phyloP scores from a whole-genome alignment of 2,329 filamentous ascomycete genomes.

The Amauroascus verrucosus region DNA sequence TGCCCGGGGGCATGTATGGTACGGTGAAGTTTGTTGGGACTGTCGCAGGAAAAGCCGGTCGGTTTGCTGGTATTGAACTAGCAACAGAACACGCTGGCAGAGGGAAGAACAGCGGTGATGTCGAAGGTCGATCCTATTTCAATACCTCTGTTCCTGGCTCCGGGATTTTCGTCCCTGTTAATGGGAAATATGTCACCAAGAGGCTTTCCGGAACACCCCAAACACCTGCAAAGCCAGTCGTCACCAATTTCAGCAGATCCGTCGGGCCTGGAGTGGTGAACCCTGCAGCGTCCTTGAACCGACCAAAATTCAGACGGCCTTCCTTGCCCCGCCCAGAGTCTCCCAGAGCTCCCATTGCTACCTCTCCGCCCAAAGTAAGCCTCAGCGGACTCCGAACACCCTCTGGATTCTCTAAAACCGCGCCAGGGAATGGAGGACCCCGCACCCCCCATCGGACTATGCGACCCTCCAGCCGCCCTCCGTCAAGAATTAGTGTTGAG shows the following conservation, averaged over 20 bases:
- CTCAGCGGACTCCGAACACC: conserved; percentile 47
- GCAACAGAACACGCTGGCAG: conserved; percentile 65
- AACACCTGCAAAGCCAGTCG: conserved; percentile 51
- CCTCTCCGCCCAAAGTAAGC: conserved; percentile 46
- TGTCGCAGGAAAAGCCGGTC: conserved; percentile 80
- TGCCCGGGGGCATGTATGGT: conserved; percentile 86
- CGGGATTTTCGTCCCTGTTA: conserved; percentile 84
- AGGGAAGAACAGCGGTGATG: conserved; percentile 93
- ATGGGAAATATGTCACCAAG: conserved; percentile 57
- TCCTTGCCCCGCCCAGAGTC: conserved; percentile 85
- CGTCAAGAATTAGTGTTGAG: conserved; percentile 32
- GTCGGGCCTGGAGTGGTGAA: conserved; percentile 67
- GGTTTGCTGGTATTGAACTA: conserved; percentile 87
- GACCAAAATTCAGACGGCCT: conserved; percentile 53
- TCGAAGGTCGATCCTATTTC: conserved; percentile 81
- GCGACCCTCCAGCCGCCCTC: conserved; percentile 27
- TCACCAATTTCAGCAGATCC: conserved; percentile 80
- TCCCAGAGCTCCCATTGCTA: conserved; percentile 45
- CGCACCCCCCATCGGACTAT: conserved; percentile 33
- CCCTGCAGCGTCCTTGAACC: conserved; percentile 53
- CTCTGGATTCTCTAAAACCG: conserved; percentile 36
- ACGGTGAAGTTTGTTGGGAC: conserved; percentile 78
- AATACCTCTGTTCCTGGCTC: conserved; percentile 64
- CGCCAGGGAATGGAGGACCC: conserved; percentile 30
- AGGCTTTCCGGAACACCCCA: conserved; percentile 57